Conservation (phyloP, 441 rosid species). For the Mallotus repandus region DNA sequence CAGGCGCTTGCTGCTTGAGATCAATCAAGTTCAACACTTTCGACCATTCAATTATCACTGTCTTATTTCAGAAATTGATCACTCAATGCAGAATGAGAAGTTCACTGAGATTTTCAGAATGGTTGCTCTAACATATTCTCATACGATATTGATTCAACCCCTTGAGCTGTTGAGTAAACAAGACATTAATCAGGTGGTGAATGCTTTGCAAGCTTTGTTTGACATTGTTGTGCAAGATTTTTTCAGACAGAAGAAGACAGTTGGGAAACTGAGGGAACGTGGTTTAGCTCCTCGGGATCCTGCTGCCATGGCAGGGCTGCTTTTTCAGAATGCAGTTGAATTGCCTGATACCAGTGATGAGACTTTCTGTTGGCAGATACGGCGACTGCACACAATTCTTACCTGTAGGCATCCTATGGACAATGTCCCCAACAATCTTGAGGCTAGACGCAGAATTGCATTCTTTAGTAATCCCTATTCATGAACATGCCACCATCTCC, state of each 20-base stretch:
- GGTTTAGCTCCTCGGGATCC: slow-evolving; percentile 73
- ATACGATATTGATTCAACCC: slow-evolving; percentile 60
- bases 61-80: too few species aligned
- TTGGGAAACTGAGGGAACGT: slow-evolving; percentile 52
- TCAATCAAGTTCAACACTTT: slow-evolving; percentile 2
- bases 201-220: slow-evolving; percentile 73
- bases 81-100: slow-evolving; percentile 52
- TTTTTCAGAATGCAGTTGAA: slow-evolving; percentile 63
- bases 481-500: slow-evolving; percentile 98
- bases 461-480: slow-evolving; percentile 88
- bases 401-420: slow-evolving; percentile 80
- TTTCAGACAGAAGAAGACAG: slow-evolving; percentile 53
- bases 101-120: slow-evolving; percentile 77
- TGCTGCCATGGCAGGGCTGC: slow-evolving; percentile 48
- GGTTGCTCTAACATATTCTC: slow-evolving; percentile 61
- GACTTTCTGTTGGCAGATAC: slow-evolving; percentile 66
- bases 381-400: slow-evolving; percentile 81
- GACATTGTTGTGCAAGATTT: slow-evolving; percentile 74
- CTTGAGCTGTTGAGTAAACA: slow-evolving; percentile 54
- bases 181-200: slow-evolving; percentile 61
- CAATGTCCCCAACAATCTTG: slow-evolving; percentile 70
- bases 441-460: slow-evolving; percentile 87
- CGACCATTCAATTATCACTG: too few species aligned
- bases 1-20: slow-evolving; percentile 59
- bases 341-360: slow-evolving; percentile 64